A percentile compares a stretch with the other conserved stretches of the same genome.
phyloP scores from a whole-genome alignment of 2,329 filamentous ascomycete species.

The Trichoderma brevicompactum region DNA sequence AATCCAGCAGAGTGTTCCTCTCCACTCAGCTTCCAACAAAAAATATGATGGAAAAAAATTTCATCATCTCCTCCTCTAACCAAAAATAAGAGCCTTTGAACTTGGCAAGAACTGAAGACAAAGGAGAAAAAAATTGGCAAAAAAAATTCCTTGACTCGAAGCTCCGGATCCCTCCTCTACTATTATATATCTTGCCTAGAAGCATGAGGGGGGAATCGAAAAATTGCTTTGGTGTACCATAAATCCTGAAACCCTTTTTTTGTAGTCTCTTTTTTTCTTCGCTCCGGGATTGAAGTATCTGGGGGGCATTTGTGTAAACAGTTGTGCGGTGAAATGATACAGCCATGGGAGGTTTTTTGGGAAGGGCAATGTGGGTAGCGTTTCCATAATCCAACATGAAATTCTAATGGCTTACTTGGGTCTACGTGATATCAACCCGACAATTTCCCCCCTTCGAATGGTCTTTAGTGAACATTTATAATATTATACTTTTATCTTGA shows the following conservation, averaged over 20 bases:
- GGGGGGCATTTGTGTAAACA: conserved; percentile 51
- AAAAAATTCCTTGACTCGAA: conserved; percentile 23
- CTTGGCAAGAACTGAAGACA: conserved; percentile 2
- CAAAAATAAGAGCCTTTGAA: conserved; percentile 4
- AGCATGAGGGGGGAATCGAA: conserved; percentile 6
- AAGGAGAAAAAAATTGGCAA: conserved; percentile 22
- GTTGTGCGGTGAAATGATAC: conserved; percentile 41
- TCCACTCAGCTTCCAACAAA: conserved; percentile 16
- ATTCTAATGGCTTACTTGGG: conserved; percentile 28
- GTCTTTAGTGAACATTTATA: not conserved
- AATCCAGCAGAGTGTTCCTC: conserved; percentile 14
- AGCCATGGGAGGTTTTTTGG: conserved; percentile 39
- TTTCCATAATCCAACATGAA: conserved; percentile 39
- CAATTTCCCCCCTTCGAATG: not conserved
- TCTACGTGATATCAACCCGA: not conserved
- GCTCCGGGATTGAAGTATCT: conserved; percentile 33
- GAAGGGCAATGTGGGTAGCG: conserved; percentile 40
- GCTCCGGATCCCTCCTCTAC: conserved; percentile 17
- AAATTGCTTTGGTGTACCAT: conserved; percentile 44
- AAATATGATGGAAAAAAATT: conserved; percentile 18
- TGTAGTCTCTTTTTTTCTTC: conserved; percentile 38
- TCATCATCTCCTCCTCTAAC: not conserved
- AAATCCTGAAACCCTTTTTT: conserved; percentile 34
- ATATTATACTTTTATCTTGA: not conserved
- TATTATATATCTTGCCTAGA: not conserved